Evolutionary conservation across 352 stramenopile species (phyloP).

Genomic region (Paralagenidium karlingii): DNA sequence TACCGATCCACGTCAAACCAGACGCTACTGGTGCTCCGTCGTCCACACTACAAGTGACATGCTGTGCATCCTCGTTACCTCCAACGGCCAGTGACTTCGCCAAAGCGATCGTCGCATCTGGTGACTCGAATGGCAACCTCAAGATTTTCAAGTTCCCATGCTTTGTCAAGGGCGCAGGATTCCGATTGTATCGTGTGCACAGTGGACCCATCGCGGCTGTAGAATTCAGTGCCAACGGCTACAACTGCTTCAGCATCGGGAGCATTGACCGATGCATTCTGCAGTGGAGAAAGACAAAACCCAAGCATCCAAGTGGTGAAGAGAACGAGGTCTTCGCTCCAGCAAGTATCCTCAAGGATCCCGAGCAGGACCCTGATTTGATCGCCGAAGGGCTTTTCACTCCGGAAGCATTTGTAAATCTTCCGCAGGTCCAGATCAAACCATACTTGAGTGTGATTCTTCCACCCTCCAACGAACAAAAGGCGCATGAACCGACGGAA

Average conservation of each 20-base stretch:
- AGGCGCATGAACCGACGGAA: slow-evolving; percentile 17
- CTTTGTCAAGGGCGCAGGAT: slow-evolving; percentile 39
- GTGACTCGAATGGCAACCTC: slow-evolving; percentile 36
- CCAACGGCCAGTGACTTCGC: slow-evolving; percentile 8
- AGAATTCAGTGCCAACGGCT: slow-evolving; percentile 23
- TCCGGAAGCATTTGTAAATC: slow-evolving; percentile 40
- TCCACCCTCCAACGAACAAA: slow-evolving; percentile 16
- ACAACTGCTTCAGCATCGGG: slow-evolving; percentile 46
- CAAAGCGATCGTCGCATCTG: slow-evolving; percentile 23
- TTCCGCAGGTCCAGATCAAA: slow-evolving; percentile 37
- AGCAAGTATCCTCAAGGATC: slow-evolving; percentile 22
- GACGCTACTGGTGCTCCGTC: slow-evolving; percentile 10
- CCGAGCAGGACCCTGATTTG: slow-evolving; percentile 38
- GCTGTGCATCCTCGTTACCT: slow-evolving; percentile 20
- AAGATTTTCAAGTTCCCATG: slow-evolving; percentile 46
- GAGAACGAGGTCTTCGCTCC: slow-evolving; percentile 1
- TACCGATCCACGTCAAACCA: too few species aligned
- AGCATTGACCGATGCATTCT: slow-evolving; percentile 42
- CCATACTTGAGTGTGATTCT: slow-evolving; percentile 54
- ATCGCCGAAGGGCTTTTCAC: slow-evolving; percentile 37
- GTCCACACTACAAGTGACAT: slow-evolving; percentile 23
- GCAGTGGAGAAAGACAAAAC: slow-evolving; percentile 46
- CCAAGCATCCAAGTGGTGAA: slow-evolving; percentile 1
- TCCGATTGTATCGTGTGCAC: slow-evolving; percentile 43
- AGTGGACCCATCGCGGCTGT: slow-evolving; percentile 32